Base-by-base conservation (phyloP, 179 eudicot species). In the Sideroxylon spinosum region DNA sequence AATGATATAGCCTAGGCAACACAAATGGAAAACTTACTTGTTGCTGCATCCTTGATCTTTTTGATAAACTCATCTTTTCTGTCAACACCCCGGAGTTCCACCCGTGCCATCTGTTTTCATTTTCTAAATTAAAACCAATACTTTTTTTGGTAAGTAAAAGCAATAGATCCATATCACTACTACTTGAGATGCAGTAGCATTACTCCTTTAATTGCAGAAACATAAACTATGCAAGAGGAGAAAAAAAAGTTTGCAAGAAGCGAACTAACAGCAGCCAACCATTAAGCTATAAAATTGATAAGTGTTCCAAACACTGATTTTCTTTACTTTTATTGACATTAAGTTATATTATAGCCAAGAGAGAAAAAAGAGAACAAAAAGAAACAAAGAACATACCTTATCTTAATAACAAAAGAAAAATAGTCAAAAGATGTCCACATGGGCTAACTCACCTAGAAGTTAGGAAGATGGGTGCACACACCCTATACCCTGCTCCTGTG, bases 61-160 rank as follows among this genome's bases (percentile, higher is more conserved):
- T 67, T 74, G 66, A 93, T 71, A 78, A 95, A 95, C 61, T 84
- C 86, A 4, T 91, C 88, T 76, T 86, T 91, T 19, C 82, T 80
- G 77, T 75, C 76, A 64, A 89, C 85, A 28, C 90, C 97, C 76
- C 85, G 91, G 72, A 95, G 89, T 66, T 87, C 85, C 71, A 95
- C 94, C 75, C 73, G 87, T 53, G 81, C 85, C 95, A 95, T 90
- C 99, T 95, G 90, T 83, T 77, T 50, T 57, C 57, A 80, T 71
- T 74, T 49, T 20, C 78, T 28, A 76, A 68, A 68, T 63, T 68
- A 87, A 22, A 44, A 55, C 52, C 32, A 37, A 2, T 32, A 46
- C 44, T 37, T 1, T 37, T 37, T 37, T 37, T 37, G 44, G 44
- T 37, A 37, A 37, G 44, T 37, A 37, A 37, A 37, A 6, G 44